Evolutionary conservation across 768 basidiomycete species (phyloP).

Genomic region (Saitozyma sp.): DNA sequence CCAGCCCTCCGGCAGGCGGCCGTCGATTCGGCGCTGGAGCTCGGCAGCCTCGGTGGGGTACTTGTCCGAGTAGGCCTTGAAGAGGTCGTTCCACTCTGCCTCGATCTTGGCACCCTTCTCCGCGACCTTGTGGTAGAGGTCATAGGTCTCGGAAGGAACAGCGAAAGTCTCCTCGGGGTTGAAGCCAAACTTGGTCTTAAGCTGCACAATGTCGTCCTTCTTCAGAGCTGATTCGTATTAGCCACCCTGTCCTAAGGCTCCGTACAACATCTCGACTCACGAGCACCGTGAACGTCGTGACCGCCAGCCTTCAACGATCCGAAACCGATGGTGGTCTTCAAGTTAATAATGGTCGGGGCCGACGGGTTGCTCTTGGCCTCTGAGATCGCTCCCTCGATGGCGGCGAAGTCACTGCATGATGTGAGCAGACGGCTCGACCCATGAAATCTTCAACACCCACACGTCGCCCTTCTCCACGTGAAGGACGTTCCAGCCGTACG

Average conservation of each 20-base stretch:
- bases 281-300: constrained; percentile 90
- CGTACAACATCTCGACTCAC: constrained; percentile 59
- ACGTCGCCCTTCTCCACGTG: constrained; percentile 75
- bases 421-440: neutral
- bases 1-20: constrained; percentile 81
- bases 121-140: constrained; percentile 66
- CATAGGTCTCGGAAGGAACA: constrained; percentile 72
- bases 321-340: constrained; percentile 88
- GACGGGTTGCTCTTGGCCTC: constrained; percentile 71
- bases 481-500: constrained; percentile 94
- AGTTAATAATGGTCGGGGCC: constrained; percentile 83
- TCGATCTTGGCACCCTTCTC: constrained; percentile 73
- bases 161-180: constrained; percentile 74
- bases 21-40: constrained; percentile 77
- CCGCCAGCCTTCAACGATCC: constrained; percentile 92
- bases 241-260: neutral
- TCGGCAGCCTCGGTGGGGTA: constrained; percentile 84
- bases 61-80: constrained; percentile 69
- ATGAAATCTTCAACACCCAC: constrained; percentile 1
- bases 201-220: constrained; percentile 77
- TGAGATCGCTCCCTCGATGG: constrained; percentile 74
- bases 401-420: constrained; percentile 66
- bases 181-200: constrained; percentile 84
- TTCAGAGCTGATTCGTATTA: constrained; percentile 68
- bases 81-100: constrained; percentile 68